phyloP scores from a whole-genome alignment of 2,329 filamentous ascomycete genomes.

The Colletotrichum tofieldiae region DNA sequence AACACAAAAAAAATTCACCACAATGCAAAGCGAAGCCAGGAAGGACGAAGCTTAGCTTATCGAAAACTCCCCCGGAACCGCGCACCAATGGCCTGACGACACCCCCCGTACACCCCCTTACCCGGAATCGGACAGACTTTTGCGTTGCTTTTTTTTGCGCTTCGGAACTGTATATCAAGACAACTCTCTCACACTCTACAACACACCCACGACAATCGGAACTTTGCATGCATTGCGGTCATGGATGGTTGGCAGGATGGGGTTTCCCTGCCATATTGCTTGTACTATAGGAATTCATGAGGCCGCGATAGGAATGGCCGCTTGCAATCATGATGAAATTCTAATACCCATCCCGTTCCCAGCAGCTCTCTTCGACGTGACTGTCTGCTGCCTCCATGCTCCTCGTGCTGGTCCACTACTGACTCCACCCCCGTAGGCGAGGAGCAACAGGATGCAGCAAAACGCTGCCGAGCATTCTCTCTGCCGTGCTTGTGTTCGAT shows the following conservation, averaged over 20 bases:
- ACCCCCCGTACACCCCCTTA: neutral
- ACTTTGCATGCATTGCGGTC: conserved; percentile 42
- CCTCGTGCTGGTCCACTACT: neutral
- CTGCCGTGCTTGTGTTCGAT: neutral
- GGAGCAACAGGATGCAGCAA: neutral
- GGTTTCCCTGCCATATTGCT: conserved; percentile 41
- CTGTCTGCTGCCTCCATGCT: neutral
- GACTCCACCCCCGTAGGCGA: neutral
- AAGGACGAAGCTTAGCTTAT: conserved; percentile 29
- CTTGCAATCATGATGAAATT: conserved; percentile 41
- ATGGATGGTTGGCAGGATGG: conserved; percentile 41
- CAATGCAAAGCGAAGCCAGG: conserved; percentile 34
- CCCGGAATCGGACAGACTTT: conserved; percentile 19
- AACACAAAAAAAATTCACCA: conserved; percentile 37
- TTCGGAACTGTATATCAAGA: conserved; percentile 40
- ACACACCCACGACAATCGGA: conserved; percentile 35
- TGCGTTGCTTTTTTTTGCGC: conserved; percentile 24
- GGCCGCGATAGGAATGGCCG: conserved; percentile 37
- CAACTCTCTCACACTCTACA: conserved; percentile 36
- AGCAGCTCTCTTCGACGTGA: neutral
- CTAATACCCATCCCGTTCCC: conserved; percentile 30
- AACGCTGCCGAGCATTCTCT: neutral
- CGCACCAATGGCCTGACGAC: conserved; percentile 21
- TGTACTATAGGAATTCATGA: conserved; percentile 43
- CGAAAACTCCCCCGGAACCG: conserved; percentile 2